phyloP scores from a whole-genome alignment of 345 rosid genomes.

The Boechera divaricarpa region DNA sequence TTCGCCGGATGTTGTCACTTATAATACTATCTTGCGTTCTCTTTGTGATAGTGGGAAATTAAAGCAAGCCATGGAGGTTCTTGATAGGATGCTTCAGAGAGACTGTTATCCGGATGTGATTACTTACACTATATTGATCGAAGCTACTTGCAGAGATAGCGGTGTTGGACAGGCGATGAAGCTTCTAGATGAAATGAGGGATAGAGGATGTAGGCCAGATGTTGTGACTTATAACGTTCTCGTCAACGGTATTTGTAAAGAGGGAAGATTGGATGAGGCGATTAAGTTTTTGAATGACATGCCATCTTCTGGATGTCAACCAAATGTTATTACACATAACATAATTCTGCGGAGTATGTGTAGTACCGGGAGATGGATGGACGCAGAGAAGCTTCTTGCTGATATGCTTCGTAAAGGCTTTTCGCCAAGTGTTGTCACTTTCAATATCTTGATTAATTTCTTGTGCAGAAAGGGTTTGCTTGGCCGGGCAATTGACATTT shows the following conservation, averaged over 20 bases:
- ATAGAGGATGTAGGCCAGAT: constrained; percentile 78
- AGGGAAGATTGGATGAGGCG: constrained; percentile 85
- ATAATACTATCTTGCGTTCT: constrained; percentile 75
- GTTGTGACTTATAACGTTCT: constrained; percentile 85
- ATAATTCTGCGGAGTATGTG: constrained; percentile 83
- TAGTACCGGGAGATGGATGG: constrained; percentile 88
- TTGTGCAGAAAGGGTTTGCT: constrained; percentile 81
- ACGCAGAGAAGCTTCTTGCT: constrained; percentile 76
- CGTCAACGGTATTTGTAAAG: constrained; percentile 85
- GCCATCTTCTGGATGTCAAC: constrained; percentile 75
- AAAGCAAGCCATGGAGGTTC: constrained; percentile 81
- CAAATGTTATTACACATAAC: constrained; percentile 81
- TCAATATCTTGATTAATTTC: constrained; percentile 87
- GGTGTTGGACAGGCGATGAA: constrained; percentile 89
- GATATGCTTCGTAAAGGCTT: constrained; percentile 81
- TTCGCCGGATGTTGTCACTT: constrained; percentile 85
- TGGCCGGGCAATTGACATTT: constrained; percentile 73
- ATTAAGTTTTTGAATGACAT: constrained; percentile 72
- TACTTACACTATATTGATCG: constrained; percentile 82
- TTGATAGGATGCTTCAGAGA: constrained; percentile 61
- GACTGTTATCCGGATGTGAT: constrained; percentile 78
- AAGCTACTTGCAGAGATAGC: constrained; percentile 81
- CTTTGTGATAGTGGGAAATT: constrained; percentile 78
- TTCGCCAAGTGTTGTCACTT: constrained; percentile 88
- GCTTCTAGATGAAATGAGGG: constrained; percentile 89